phyloP scores from a whole-genome alignment of 306 rosid species.

The Cucurbita ficifolia region DNA sequence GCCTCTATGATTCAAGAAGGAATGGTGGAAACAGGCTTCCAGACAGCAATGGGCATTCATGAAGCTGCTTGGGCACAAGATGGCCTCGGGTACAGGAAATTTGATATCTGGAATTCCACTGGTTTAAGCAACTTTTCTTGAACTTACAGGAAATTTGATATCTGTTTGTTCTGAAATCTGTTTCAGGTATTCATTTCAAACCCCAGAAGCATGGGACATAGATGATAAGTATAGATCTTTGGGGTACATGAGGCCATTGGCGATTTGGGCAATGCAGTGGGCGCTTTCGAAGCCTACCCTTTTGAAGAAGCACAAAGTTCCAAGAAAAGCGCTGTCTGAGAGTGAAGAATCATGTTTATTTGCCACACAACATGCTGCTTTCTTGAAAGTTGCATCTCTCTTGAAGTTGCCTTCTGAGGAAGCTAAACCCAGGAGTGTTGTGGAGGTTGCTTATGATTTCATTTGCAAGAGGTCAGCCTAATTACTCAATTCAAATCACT shows the following conservation, averaged over 20 bases:
- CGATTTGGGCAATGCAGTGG: constrained; percentile 99
- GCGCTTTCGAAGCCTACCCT: constrained; percentile 31
- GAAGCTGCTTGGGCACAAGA: constrained; percentile 65
- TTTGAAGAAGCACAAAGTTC: constrained; percentile 8
- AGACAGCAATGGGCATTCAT: constrained; percentile 60
- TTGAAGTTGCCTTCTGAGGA: constrained; percentile 38
- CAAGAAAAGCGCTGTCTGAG: neutral
- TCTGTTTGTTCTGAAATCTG: no score
- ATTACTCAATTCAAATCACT: neutral
- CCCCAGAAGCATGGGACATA: constrained; percentile 82
- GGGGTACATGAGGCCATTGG: constrained; percentile 86
- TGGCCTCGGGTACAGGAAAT: constrained; percentile 95
- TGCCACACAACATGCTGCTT: constrained; percentile 37
- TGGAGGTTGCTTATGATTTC: constrained; percentile 46
- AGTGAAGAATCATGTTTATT: neutral
- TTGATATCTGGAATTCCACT: neutral
- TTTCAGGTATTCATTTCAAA: constrained; percentile 73
- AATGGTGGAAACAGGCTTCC: constrained; percentile 64
- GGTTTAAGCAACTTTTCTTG: no score
- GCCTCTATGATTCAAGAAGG: constrained; percentile 91
- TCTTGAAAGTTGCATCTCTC: constrained; percentile 55
- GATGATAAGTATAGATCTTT: constrained; percentile 54
- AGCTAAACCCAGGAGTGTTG: constrained; percentile 20
- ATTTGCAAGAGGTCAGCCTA: constrained; percentile 38
- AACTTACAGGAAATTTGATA: no score